Base-by-base conservation (phyloP, 1,284 basidiomycete genomes). In the Heterobasidion annosum region DNA sequence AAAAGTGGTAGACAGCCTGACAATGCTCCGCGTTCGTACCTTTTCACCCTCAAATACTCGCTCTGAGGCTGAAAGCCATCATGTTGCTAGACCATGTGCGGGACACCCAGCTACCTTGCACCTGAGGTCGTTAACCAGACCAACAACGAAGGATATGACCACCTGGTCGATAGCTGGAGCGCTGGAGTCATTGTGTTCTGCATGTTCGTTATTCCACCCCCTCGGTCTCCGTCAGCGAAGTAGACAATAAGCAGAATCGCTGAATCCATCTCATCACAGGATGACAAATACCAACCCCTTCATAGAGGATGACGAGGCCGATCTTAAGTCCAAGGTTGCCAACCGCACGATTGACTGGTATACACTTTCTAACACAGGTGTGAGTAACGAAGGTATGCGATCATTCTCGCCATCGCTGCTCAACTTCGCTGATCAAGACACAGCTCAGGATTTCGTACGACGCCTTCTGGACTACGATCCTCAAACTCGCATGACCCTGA, bases 161-260 rank as follows among this genome's bases (percentile, higher is more conserved):
- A 85, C 56, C 72, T 86, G 15, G 94, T 96, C 50, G 93, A 98
- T 65, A 92, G 89, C 59, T 98, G 92, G 92, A 93, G 91, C 50
- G 81, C 93, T 18, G 93, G 94, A 6, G 91, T 95, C 15, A 95
- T 97, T 53, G 81, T 96, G 0, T 97, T 84, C 62, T 84, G 86
- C 46, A 92, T 92, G 89, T 15, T 34, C 34, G 18, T 19, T 3
- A 2, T 25, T 4, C 25, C 4, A 25, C 25, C 25, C 25, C 25
- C 25, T 4, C 25, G 4, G 25, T 25, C 25, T 25, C 25, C 18
- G 18, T 2, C 25, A 25, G 25, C 25, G 25, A 25, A 25, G 25
- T 25, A 25, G 37, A 1, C 1, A 8, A 19, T 15, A 9, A 8
- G 12, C 45, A 48, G 7, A 42, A 47, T 42, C 3, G 0, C 53